Conservation (phyloP, 495 filamentous ascomycete genomes). For the Lasiosphaeriaceae sp. region DNA sequence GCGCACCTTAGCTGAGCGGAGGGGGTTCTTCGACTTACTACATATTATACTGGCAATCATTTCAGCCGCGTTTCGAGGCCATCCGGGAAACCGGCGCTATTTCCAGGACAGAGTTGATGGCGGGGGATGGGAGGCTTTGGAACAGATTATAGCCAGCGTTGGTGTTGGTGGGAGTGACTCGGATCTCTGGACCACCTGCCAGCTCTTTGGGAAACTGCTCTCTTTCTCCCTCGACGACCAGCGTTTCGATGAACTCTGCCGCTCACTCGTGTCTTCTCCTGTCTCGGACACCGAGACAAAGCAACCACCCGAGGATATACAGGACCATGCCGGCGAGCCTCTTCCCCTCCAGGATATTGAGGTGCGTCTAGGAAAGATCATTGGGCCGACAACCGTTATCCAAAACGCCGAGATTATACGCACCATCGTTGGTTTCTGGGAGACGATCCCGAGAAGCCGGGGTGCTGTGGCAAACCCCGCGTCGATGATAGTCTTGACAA, state of each 20-base stretch:
- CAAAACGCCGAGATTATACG: conserved; percentile 63
- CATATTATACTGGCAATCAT: conserved; percentile 68
- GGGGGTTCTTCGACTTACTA: conserved; percentile 62
- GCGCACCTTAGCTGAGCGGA: conserved; percentile 55
- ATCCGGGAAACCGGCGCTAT: conserved; percentile 82
- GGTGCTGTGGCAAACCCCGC: conserved; percentile 41
- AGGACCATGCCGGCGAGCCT: conserved; percentile 12
- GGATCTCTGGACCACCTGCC: conserved; percentile 61
- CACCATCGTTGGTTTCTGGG: conserved; percentile 63
- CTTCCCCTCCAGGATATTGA: conserved; percentile 34
- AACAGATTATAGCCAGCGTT: conserved; percentile 61
- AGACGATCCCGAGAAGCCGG: conserved; percentile 48
- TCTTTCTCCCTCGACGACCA: conserved; percentile 79
- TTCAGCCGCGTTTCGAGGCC: conserved; percentile 70
- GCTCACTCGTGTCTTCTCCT: conserved; percentile 26
- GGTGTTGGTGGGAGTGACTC: conserved; percentile 55
- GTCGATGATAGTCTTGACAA: conserved; percentile 57
- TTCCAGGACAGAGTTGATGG: conserved; percentile 69
- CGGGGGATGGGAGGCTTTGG: conserved; percentile 74
- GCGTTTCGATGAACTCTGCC: conserved; percentile 51
- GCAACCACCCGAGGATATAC: background rate
- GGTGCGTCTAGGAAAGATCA: conserved; percentile 39
- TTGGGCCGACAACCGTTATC: conserved; percentile 53
- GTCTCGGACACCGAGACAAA: background rate
- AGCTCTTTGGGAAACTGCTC: conserved; percentile 81